Evolutionary conservation across 2,329 filamentous ascomycete species (phyloP), one percentile per base, ranked within the genome.

Genomic region (Ascomycota sp.): DNA sequence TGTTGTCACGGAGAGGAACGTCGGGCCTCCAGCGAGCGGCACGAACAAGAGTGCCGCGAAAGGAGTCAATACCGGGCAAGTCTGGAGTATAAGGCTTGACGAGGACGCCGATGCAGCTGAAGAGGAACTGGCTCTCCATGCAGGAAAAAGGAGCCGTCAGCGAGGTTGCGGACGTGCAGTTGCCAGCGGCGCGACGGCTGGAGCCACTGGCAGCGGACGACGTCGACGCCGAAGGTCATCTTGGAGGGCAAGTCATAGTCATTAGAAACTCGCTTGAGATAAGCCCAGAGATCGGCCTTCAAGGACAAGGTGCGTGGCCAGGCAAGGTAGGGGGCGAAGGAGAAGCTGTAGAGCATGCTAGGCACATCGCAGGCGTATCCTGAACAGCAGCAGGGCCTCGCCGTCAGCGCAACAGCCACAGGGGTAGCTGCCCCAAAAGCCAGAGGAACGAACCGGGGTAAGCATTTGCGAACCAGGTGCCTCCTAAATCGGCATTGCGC

Each of bases 381-480:
- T 47, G 17, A 9, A n/a, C 4, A 5, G 15, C 10, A n/a, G 12
- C 7, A 26, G n/a, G 15, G 15, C 3, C 15, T 17, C 15, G 15
- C 4, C 15, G 15, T 17, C 15, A 17, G 15, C 15, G 15, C 15
- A 17, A 17, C 15, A 17, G 15, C 15, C 15, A 17, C 15, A 17
- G 3, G 15, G 15, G 15, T 4, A 4, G 15, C 15, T 17, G 3
- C 4, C 15, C 15, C 15, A 17, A 17, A 17, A 4, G 15, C 15
- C 15, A 17, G 15, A 17, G 15, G n/a, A 9, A 12, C 12, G n/a
- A 8, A 44, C 63, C 63, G 8, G 65, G 70, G 44, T 76, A 76
- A 21, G 57, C 53, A 43, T 75, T 76, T 27, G 61, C 60, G 46
- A 59, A 61, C 72, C 72, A 77, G 1, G 70, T 75, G 7, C 72